Evolutionary conservation across 78 protist species (phyloP).

Genomic region (Blattamonas nauphoetae): DNA sequence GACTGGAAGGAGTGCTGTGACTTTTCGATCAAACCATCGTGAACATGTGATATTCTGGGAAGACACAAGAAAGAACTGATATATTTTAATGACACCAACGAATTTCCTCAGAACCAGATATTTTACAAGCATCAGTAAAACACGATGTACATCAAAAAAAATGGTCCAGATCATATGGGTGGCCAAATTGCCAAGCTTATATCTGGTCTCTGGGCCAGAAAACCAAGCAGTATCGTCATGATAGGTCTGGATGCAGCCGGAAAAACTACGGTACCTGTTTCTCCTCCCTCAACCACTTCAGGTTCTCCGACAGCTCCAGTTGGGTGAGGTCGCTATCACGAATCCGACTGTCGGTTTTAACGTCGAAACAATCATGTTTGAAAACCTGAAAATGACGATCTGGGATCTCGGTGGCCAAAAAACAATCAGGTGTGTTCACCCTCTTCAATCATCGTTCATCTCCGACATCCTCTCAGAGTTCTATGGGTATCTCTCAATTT

Average conservation of each 20-base stretch:
- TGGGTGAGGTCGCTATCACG: slow-evolving; percentile 8
- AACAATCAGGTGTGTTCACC: slow-evolving; percentile 77
- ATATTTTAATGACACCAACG: no score
- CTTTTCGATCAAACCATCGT: no score
- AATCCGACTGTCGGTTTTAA: slow-evolving; percentile 60
- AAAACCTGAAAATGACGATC: slow-evolving; percentile 71
- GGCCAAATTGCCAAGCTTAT: neutral
- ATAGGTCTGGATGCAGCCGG: slow-evolving; percentile 21
- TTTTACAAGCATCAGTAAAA: no score
- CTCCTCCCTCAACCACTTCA: no score
- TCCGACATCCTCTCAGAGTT: neutral
- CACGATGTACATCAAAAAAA: no score
- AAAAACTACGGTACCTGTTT: slow-evolving; percentile 7
- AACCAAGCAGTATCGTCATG: neutral
- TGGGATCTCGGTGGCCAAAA: slow-evolving; percentile 96
- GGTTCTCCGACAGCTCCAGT: slow-evolving; percentile 27
- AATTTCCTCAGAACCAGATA: no score
- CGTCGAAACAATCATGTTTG: slow-evolving; percentile 76
- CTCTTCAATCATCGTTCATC: neutral
- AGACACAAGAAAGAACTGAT: no score
- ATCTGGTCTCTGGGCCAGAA: neutral
- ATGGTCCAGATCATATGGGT: no score
- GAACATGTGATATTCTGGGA: no score
- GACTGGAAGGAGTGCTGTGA: no score
- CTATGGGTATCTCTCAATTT: neutral